Evolutionary conservation across 148 eudicot species (phyloP).

Genomic region (Rhododendron ovatum): DNA sequence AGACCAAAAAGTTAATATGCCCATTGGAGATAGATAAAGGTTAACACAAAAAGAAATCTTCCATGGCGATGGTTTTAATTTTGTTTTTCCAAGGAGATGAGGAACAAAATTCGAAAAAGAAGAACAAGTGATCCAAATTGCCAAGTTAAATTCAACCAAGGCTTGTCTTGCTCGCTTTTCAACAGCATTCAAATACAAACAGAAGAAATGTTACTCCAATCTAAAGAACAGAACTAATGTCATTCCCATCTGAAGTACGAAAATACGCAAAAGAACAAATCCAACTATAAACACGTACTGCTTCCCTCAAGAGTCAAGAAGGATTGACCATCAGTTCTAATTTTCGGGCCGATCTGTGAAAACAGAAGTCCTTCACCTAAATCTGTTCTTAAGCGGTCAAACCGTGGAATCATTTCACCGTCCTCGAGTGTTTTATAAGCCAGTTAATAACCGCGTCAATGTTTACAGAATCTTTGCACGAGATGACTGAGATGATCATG

Average conservation of each 20-base stretch:
- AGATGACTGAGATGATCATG: constrained; percentile 44
- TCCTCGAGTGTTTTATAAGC: constrained; percentile 77
- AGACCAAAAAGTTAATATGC: too few relatives aligned
- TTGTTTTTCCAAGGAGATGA: too few relatives aligned
- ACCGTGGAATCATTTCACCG: constrained; percentile 39
- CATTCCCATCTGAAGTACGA: not conserved
- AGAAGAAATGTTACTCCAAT: not conserved
- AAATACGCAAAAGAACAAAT: not conserved
- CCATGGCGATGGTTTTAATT: too few relatives aligned
- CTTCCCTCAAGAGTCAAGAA: not conserved
- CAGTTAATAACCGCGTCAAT: constrained; percentile 63
- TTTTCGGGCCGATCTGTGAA: not conserved
- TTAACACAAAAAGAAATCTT: too few relatives aligned
- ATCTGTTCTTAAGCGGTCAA: not conserved
- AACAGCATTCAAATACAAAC: not conserved
- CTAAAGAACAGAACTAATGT: not conserved
- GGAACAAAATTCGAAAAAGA: not conserved
- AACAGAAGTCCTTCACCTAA: not conserved
- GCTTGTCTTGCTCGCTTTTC: not conserved
- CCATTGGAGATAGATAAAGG: too few relatives aligned
- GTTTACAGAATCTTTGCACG: constrained; percentile 73
- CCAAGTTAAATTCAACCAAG: not conserved
- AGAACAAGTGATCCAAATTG: not conserved
- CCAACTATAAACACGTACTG: not conserved
- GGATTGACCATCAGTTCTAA: not conserved